A percentile compares a stretch with the other conserved stretches of the same genome.
Evolutionary conservation across 2,329 filamentous ascomycete genomes (phyloP).

Genomic region (Hypocreales sp.): DNA sequence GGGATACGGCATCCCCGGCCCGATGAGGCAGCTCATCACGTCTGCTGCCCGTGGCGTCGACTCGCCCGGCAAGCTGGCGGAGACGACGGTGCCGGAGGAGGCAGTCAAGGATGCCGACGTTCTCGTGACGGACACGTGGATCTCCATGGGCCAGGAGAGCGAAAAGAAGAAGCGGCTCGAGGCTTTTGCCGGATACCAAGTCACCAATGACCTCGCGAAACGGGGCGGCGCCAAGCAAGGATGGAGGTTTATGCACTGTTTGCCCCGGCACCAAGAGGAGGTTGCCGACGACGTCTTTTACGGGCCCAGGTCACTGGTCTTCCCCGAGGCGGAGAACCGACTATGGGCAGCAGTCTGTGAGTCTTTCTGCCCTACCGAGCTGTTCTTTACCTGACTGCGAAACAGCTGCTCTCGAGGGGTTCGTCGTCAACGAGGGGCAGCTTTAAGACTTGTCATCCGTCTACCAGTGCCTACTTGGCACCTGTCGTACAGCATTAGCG

Average conservation of each 20-base stretch:
- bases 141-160: constrained; percentile 93
- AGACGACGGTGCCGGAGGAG: constrained; percentile 72
- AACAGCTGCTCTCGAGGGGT: constrained; percentile 62
- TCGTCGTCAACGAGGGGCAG: constrained; percentile 87
- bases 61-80: constrained; percentile 49
- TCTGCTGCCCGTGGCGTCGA: constrained; percentile 41
- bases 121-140: constrained; percentile 93
- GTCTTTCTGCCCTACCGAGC: constrained; percentile 12
- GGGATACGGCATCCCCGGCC: constrained; percentile 65
- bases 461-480: too few relatives aligned
- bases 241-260: constrained; percentile 98
- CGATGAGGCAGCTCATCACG: constrained; percentile 60
- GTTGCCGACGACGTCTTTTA: constrained; percentile 94
- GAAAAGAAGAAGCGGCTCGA: constrained; percentile 64
- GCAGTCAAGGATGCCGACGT: constrained; percentile 76
- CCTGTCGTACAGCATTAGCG: not conserved
- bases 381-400: not conserved
- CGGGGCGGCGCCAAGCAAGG: constrained; percentile 70
- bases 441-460: too few relatives aligned
- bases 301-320: constrained; percentile 69
- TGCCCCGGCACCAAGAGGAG: constrained; percentile 84
- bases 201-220: constrained; percentile 72
- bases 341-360: constrained; percentile 74
- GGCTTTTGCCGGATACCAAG: constrained; percentile 80
- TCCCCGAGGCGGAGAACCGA: constrained; percentile 87